Evolutionary conservation across 1,284 basidiomycete genomes (phyloP).

Genomic region (Naganishia sp.): DNA sequence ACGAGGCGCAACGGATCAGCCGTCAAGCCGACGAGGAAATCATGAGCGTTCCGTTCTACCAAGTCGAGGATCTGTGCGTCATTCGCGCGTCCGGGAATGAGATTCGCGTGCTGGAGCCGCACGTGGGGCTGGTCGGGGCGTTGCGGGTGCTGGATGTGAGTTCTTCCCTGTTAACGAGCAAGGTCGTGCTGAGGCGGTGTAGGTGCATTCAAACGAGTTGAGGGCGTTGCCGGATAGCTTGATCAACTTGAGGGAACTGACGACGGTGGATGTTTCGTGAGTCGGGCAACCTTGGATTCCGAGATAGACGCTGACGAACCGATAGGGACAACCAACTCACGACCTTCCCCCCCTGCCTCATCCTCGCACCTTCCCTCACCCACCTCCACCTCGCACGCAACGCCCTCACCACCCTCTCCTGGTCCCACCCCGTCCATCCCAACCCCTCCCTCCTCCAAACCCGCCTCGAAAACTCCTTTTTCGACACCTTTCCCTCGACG

Average conservation of each 20-base stretch:
- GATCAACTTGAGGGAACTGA: slow-evolving; percentile 50
- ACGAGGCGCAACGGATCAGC: slow-evolving; percentile 7
- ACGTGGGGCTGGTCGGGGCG: slow-evolving; percentile 51
- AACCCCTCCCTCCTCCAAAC: slow-evolving; percentile 46
- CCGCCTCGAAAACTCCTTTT: slow-evolving; percentile 37
- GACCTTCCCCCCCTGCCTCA: slow-evolving; percentile 42
- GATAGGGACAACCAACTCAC: slow-evolving; percentile 46
- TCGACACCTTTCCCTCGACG: slow-evolving; percentile 30
- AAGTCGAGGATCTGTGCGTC: slow-evolving; percentile 48
- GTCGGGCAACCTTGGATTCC: slow-evolving; percentile 24
- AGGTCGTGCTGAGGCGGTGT: background rate
- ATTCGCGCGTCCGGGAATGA: slow-evolving; percentile 44
- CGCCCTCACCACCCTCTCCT: slow-evolving; percentile 41
- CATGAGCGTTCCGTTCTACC: slow-evolving; percentile 34
- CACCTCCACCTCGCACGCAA: slow-evolving; percentile 49
- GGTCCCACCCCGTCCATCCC: slow-evolving; percentile 44
- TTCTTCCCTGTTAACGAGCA: background rate
- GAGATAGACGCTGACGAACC: background rate
- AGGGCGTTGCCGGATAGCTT: slow-evolving; percentile 43
- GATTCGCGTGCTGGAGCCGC: slow-evolving; percentile 44
- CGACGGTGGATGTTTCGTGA: slow-evolving; percentile 48
- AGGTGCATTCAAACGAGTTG: slow-evolving; percentile 46
- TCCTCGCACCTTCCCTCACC: slow-evolving; percentile 49
- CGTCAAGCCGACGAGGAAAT: slow-evolving; percentile 3
- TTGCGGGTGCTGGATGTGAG: slow-evolving; percentile 50